Conservation (phyloP, 495 filamentous ascomycete genomes). For the Melanomma pulvis-pyrius region DNA sequence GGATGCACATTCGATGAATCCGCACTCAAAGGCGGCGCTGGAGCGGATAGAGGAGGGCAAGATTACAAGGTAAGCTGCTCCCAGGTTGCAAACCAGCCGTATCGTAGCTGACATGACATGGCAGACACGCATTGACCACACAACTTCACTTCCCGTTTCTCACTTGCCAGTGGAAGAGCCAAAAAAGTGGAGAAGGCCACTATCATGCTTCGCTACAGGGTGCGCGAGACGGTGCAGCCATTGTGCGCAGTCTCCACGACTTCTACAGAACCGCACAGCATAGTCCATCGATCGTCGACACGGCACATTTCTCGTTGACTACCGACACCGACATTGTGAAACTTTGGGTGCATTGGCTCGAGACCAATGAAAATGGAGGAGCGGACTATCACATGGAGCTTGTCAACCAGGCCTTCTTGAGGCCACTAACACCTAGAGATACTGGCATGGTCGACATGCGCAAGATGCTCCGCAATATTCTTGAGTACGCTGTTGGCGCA, state of each 20-base stretch:
- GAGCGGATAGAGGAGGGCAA: slow-evolving; percentile 20
- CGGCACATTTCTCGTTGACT: slow-evolving; percentile 19
- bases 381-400: slow-evolving; percentile 15
- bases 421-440: slow-evolving; percentile 12
- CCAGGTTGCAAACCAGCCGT: slow-evolving; percentile 4
- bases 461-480: slow-evolving; percentile 24
- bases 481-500: slow-evolving; percentile 22
- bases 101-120: slow-evolving; percentile 13
- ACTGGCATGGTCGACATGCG: slow-evolving; percentile 19
- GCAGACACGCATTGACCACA: slow-evolving; percentile 12
- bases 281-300: slow-evolving; percentile 12
- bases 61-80: slow-evolving; percentile 10
- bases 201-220: slow-evolving; percentile 16
- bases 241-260: slow-evolving; percentile 11
- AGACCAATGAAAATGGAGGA: slow-evolving; percentile 16
- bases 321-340: slow-evolving; percentile 17
- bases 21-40: slow-evolving; percentile 13
- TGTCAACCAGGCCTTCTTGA: slow-evolving; percentile 14
- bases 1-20: slow-evolving; percentile 20
- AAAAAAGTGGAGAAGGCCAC: slow-evolving; percentile 18
- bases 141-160: slow-evolving; percentile 17
- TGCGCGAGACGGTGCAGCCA: slow-evolving; percentile 15
- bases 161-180: slow-evolving; percentile 16
- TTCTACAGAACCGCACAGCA: slow-evolving; percentile 13
- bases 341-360: slow-evolving; percentile 17